Percentiles rank a stretch among this genome's conserved stretches.
These are phyloP conservation scores for Aspergillus asperescens DNA, from an alignment of 495 filamentous ascomycete species.

Conservation along the genomic window DNA sequence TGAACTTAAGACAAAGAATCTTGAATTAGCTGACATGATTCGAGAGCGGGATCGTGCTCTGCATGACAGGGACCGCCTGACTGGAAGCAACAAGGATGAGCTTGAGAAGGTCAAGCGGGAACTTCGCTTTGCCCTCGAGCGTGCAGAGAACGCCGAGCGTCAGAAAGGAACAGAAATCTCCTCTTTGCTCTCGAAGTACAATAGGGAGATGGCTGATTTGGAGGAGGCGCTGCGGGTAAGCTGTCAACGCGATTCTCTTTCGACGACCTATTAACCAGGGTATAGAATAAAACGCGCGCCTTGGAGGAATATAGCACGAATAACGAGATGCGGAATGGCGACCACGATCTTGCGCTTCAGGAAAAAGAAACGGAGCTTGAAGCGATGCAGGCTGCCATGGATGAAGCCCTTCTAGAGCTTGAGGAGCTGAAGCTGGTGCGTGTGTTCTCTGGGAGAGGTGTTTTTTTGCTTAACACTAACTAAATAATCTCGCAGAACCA, in stretches of 20 bases:
- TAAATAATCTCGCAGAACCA: constrained; percentile 40
- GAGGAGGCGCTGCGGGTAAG: constrained; percentile 78
- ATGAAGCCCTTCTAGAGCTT: constrained; percentile 84
- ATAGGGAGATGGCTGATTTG: constrained; percentile 91
- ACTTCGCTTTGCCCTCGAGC: constrained; percentile 84
- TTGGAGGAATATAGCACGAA: constrained; percentile 79
- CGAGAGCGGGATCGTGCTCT: constrained; percentile 91
- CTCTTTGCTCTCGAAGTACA: constrained; percentile 89
- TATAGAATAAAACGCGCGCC: constrained; percentile 70
- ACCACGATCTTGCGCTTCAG: constrained; percentile 74
- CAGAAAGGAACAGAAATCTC: constrained; percentile 92
- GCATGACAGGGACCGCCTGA: constrained; percentile 81
- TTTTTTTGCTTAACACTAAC: not conserved
- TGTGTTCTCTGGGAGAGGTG: constrained; percentile 1
- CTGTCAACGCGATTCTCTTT: not conserved
- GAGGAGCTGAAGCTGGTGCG: constrained; percentile 67
- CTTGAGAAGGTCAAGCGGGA: constrained; percentile 96
- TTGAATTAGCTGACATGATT: constrained; percentile 98
- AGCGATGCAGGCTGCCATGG: constrained; percentile 94
- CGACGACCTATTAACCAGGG: not conserved
- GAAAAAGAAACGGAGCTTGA: constrained; percentile 98
- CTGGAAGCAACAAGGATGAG: constrained; percentile 85
- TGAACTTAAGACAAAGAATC: constrained; percentile 97
- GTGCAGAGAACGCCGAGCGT: constrained; percentile 86
- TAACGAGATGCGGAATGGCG: constrained; percentile 72